phyloP scores from a whole-genome alignment of 2,329 filamentous ascomycete genomes.

The Proliferodiscus dingleyae region DNA sequence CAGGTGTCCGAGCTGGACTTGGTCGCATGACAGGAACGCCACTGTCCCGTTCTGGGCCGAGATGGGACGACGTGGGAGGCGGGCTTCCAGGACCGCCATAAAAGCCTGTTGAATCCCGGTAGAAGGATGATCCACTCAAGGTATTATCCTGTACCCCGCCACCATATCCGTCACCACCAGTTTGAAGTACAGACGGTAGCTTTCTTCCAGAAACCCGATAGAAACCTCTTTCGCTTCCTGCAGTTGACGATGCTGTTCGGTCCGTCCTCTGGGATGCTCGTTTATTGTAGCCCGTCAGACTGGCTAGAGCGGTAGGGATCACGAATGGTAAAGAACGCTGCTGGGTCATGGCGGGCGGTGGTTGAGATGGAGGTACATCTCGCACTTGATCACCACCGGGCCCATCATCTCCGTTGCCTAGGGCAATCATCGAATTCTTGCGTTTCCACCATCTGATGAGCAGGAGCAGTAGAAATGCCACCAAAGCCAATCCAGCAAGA shows the following conservation, averaged over 20 bases:
- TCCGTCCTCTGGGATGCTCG: conserved; percentile 29
- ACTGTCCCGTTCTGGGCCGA: conserved; percentile 40
- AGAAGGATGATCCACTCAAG: conserved; percentile 48
- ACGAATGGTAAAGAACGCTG: conserved; percentile 40
- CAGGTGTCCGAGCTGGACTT: conserved; percentile 60
- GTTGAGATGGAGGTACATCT: conserved; percentile 18
- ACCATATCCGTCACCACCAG: conserved; percentile 59
- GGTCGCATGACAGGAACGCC: conserved; percentile 56
- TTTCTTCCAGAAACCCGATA: conserved; percentile 62
- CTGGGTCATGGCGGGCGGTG: conserved; percentile 41
- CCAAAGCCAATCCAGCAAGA: conserved; percentile 52
- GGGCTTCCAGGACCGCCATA: conserved; percentile 27
- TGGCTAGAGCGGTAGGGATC: conserved; percentile 46
- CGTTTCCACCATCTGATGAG: conserved; percentile 52
- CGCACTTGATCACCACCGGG: conserved; percentile 29
- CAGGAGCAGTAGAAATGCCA: conserved; percentile 49
- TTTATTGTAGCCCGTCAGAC: conserved; percentile 38
- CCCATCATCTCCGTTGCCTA: conserved; percentile 39
- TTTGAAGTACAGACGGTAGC: conserved; percentile 56
- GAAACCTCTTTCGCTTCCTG: conserved; percentile 52
- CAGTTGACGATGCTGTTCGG: conserved; percentile 29
- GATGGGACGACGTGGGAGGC: conserved; percentile 27
- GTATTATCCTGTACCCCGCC: conserved; percentile 37
- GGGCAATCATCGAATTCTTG: conserved; percentile 36
- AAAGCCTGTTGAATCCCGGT: conserved; percentile 48